Percentiles rank a stretch among this genome's conserved stretches.
These are phyloP conservation scores for Grosmannia clavigera DNA, from an alignment of 2,329 filamentous ascomycete genomes.

Conservation along the genomic window DNA sequence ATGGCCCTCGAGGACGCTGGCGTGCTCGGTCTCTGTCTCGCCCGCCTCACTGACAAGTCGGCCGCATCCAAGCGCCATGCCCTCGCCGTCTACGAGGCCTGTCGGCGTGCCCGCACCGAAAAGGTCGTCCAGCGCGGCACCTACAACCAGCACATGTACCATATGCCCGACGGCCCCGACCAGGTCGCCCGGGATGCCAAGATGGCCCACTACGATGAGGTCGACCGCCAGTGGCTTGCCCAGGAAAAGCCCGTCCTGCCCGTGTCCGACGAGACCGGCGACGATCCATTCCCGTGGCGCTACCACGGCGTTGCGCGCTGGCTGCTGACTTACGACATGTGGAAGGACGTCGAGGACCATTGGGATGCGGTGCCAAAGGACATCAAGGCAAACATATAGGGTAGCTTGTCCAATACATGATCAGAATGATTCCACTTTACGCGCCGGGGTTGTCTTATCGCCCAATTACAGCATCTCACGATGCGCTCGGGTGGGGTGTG, in stretches of 20 bases:
- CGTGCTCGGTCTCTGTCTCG: constrained; percentile 13
- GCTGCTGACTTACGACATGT: constrained; percentile 12
- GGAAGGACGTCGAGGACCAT: constrained; percentile 7
- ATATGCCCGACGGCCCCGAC: constrained; percentile 10
- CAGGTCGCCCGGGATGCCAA: constrained; percentile 8
- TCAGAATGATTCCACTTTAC: neutral
- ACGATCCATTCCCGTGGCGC: constrained; percentile 11
- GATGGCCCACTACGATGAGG: neutral
- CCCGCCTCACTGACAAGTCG: constrained; percentile 1
- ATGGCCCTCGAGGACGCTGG: constrained; percentile 32
- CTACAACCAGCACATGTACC: constrained; percentile 12
- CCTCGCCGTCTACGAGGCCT: constrained; percentile 9
- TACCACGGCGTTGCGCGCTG: constrained; percentile 10
- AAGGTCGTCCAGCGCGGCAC: constrained; percentile 9
- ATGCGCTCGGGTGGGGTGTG: too few relatives aligned
- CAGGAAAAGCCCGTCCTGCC: neutral
- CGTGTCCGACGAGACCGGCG: constrained; percentile 4
- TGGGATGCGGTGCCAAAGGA: neutral
- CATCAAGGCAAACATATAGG: constrained; percentile 2
- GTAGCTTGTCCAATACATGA: neutral
- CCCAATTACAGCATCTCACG: neutral
- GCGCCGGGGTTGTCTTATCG: neutral
- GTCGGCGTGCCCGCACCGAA: constrained; percentile 8
- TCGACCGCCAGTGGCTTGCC: constrained; percentile 5
- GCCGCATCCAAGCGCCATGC: constrained; percentile 1